Base-by-base conservation (phyloP, 345 rosid genomes). In the Melaleuca alternifolia region DNA sequence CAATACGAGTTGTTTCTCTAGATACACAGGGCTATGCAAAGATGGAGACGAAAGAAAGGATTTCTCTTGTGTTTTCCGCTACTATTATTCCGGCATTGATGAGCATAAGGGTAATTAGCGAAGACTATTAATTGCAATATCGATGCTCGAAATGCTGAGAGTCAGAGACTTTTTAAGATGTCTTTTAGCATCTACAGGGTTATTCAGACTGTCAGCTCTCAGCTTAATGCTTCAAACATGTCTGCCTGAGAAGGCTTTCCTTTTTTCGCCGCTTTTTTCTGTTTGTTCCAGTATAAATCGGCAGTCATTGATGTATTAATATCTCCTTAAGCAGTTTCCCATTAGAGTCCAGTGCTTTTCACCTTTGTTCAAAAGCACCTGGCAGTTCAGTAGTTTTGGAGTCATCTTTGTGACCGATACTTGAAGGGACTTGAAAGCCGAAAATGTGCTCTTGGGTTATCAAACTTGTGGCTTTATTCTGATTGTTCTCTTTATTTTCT, bases 11-110 rank as follows among this genome's bases (percentile, higher is more conserved):
- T 56, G 44, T 87, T 86, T 84, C 15, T 87, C 93, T 93, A 97
- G 99, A 90, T 96, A 93, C 87, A 86, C 89, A 37, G 88, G 90
- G 87, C 89, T 95, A 23, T 96, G 97, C 82, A 84, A 94, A 65
- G 90, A 90, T 23, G 99, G 96, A 26, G 93, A 95, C 85, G 98
- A 94, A 86, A 84, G 53, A 50, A 48, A 96, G 93, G 99, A 97
- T 90, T 97, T 97, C 87, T 96, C 98, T 5, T 93, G 97, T 82
- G 94, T 94, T 84, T 97, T 96, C 90, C 93, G 94, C 50, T 94
- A 96, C 88, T 94, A 90, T 85, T 96, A 97, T 89, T 86, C 88
- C 0, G 98, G 98, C 86, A 89, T 86, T 85, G 91, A 92, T 87
- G 96, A 94, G 21, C 85, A 41, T 88, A 91, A 85, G 79, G 48